These are phyloP conservation scores for Wickerhamomyces bisporus DNA, from an alignment of 805 yeast species.

Conservation along the genomic window DNA sequence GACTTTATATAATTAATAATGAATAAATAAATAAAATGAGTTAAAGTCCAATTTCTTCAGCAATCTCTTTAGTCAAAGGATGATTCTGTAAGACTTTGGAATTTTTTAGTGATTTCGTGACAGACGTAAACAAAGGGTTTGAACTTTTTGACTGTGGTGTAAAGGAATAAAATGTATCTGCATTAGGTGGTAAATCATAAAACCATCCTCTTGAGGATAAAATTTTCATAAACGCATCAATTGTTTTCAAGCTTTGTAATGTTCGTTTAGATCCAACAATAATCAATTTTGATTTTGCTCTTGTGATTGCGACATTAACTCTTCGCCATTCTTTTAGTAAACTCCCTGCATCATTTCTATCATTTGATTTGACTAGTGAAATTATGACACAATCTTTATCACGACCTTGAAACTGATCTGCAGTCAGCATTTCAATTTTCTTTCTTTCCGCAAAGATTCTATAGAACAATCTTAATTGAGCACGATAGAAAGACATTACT, in stretches of 20 bases:
- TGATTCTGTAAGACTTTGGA: conserved; percentile 14
- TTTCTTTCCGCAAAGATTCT: conserved; percentile 25
- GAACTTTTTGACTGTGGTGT: conserved; percentile 1
- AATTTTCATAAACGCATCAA: conserved; percentile 56
- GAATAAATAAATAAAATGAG: neutral
- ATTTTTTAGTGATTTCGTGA: conserved; percentile 4
- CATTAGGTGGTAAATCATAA: conserved; percentile 42
- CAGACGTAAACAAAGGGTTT: conserved; percentile 5
- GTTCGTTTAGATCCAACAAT: conserved; percentile 77
- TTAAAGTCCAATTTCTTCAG: conserved; percentile 14
- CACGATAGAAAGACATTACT: conserved; percentile 82
- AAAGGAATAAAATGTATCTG: conserved; percentile 11
- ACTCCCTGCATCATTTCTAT: conserved; percentile 62
- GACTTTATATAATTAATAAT: neutral
- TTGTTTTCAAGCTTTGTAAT: conserved; percentile 43
- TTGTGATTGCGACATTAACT: conserved; percentile 88
- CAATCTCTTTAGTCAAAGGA: conserved; percentile 16
- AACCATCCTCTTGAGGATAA: conserved; percentile 60
- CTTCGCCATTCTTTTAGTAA: conserved; percentile 85
- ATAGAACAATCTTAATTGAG: conserved; percentile 58
- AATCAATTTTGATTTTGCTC: conserved; percentile 80
- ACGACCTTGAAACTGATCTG: conserved; percentile 94
- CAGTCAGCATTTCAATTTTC: conserved; percentile 77
- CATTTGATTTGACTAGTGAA: conserved; percentile 82
- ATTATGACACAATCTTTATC: conserved; percentile 90